phyloP scores from a whole-genome alignment of 495 filamentous ascomycete genomes.

The Hyphodiscus hymeniophilus region DNA sequence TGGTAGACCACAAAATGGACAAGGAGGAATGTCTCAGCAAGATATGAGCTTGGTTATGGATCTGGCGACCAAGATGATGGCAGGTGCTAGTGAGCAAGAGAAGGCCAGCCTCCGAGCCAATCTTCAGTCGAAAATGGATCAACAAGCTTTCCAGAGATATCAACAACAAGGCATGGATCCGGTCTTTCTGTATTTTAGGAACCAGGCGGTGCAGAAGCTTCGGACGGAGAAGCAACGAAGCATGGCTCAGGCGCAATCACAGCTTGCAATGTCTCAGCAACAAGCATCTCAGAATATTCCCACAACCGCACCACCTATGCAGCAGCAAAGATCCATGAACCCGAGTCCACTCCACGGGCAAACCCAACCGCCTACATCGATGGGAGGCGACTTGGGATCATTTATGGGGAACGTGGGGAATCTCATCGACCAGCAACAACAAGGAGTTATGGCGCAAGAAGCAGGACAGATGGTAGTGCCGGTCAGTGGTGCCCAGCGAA shows the following conservation, averaged over 20 bases:
- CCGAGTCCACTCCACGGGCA: conserved; percentile 24
- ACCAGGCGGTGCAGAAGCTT: conserved; percentile 27
- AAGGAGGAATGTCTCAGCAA: conserved; percentile 4
- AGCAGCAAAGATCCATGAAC: conserved; percentile 25
- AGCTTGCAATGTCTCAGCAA: conserved; percentile 3
- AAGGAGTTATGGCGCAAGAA: conserved; percentile 31
- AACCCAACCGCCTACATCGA: conserved; percentile 26
- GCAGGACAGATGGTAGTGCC: conserved; percentile 44
- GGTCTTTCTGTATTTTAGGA: conserved; percentile 30
- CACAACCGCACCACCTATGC: conserved; percentile 21
- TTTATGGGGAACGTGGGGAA: conserved; percentile 34
- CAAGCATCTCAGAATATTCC: conserved; percentile 12
- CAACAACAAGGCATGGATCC: conserved; percentile 32
- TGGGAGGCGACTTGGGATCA: conserved; percentile 28
- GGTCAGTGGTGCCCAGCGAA: conserved; percentile 21
- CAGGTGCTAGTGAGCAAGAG: conserved; percentile 24
- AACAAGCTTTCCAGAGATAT: conserved; percentile 26
- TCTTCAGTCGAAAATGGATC: conserved; percentile 24
- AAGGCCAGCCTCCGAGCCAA: conserved; percentile 25
- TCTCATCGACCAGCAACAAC: conserved; percentile 35
- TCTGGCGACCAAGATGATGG: conserved; percentile 11
- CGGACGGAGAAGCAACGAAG: conserved; percentile 18
- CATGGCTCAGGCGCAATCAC: conserved; percentile 5
- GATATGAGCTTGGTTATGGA: conserved; percentile 12
- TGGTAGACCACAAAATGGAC: conserved; percentile 7